These are phyloP conservation scores for Penicillium rolfsii DNA, from an alignment of 2,329 filamentous ascomycete species.

Conservation along the genomic window DNA sequence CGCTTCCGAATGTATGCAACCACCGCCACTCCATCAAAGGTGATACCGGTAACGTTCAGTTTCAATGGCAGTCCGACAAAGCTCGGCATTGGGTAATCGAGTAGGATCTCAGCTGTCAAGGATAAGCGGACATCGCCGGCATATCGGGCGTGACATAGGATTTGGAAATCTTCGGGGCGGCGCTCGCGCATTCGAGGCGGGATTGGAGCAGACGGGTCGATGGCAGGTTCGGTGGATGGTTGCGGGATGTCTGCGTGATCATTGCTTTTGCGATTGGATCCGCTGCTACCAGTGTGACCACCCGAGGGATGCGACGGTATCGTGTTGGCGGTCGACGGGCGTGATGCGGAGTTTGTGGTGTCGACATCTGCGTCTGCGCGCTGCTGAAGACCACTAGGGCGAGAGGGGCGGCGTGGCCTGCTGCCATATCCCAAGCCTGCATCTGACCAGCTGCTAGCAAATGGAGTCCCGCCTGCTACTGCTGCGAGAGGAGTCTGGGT, in stretches of 20 bases:
- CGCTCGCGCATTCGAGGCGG: conserved; percentile 68
- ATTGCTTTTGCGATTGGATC: conserved; percentile 34
- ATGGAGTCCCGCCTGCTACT: conserved; percentile 49
- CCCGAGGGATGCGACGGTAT: conserved; percentile 36
- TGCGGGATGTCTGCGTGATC: conserved; percentile 30
- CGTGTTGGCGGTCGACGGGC: conserved; percentile 50
- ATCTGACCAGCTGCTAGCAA: conserved; percentile 44
- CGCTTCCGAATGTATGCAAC: conserved; percentile 86
- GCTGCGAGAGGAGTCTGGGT: conserved; percentile 54
- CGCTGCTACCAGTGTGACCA: conserved; percentile 26
- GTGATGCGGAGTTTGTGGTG: conserved; percentile 42
- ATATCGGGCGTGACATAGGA: conserved; percentile 89
- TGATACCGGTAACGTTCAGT: conserved; percentile 90
- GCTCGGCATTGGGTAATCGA: conserved; percentile 98
- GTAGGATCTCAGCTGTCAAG: conserved; percentile 89
- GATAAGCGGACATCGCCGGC: conserved; percentile 84
- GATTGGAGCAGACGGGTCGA: conserved; percentile 36
- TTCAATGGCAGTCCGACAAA: conserved; percentile 95
- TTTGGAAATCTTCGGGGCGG: conserved; percentile 83
- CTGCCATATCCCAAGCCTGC: conserved; percentile 28
- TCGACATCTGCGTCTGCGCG: conserved; percentile 41
- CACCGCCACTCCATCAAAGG: conserved; percentile 93
- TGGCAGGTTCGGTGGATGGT: conserved; percentile 25
- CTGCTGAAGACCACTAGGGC: conserved; percentile 27
- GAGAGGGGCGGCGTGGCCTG: conserved; percentile 21